Percentiles rank a stretch among this genome's conserved stretches.
phyloP scores from a whole-genome alignment of 441 rosid genomes.

The Populus hybrid region DNA sequence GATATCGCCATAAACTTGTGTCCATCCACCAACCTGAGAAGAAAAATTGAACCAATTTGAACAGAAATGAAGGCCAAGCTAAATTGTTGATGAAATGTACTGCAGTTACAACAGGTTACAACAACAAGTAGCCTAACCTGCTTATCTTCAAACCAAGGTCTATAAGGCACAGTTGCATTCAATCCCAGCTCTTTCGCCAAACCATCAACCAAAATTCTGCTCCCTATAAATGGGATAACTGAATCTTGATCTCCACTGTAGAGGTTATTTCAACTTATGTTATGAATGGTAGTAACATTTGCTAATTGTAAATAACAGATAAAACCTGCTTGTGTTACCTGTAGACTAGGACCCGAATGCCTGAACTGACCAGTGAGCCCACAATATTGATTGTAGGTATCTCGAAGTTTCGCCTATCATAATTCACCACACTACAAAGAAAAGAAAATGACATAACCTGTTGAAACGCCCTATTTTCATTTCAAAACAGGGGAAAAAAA shows the following conservation, averaged over 20 bases:
- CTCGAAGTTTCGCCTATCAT: constrained; percentile 28
- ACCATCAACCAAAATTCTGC: constrained; percentile 24
- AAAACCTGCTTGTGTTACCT: constrained; percentile 22
- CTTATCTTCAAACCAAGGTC: constrained; percentile 42
- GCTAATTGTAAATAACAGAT: background rate
- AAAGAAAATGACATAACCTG: no score
- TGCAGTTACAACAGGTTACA: background rate
- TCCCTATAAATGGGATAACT: constrained; percentile 38
- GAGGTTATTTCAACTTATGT: background rate
- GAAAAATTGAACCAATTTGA: background rate
- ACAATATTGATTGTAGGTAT: constrained; percentile 36
- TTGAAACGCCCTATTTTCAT: background rate
- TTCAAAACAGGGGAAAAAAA: background rate
- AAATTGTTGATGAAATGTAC: background rate
- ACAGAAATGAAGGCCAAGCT: background rate
- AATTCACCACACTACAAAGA: constrained; percentile 28
- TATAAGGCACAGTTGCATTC: constrained; percentile 35
- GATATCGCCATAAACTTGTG: constrained; percentile 41
- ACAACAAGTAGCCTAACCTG: constrained; percentile 27
- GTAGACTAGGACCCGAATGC: constrained; percentile 43
- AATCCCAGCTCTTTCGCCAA: constrained; percentile 38
- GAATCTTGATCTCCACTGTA: constrained; percentile 54
- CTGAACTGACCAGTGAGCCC: constrained; percentile 33
- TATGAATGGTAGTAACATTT: background rate
- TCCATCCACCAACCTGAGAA: constrained; percentile 59